Percentiles rank a stretch among this genome's conserved stretches.
phyloP scores from a whole-genome alignment of 805 yeast genomes.

The Kluyveromyces nonfermentans region DNA sequence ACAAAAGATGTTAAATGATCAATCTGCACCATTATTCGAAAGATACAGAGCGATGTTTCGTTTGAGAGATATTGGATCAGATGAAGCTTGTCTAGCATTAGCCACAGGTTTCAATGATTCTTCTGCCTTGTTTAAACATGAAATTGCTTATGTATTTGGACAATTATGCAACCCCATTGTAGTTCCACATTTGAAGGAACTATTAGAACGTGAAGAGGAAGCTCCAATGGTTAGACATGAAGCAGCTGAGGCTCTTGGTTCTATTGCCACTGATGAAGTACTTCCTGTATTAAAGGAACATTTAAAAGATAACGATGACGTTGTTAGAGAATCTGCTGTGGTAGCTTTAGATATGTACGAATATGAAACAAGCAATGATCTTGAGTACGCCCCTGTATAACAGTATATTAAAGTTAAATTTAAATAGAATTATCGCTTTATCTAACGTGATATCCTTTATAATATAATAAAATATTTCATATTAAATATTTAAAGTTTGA shows the following conservation, averaged over 20 bases:
- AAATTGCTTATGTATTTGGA: constrained; percentile 96
- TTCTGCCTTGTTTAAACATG: constrained; percentile 93
- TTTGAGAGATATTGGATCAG: constrained; percentile 86
- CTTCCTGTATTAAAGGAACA: constrained; percentile 76
- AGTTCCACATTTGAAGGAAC: constrained; percentile 78
- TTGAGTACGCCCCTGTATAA: constrained; percentile 51
- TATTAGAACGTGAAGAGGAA: constrained; percentile 65
- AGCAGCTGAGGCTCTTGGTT: constrained; percentile 97
- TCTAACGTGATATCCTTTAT: no score
- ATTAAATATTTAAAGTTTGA: no score
- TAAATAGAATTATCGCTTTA: no score
- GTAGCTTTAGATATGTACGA: constrained; percentile 98
- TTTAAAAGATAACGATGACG: constrained; percentile 72
- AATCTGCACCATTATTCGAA: constrained; percentile 70
- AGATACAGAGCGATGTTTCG: constrained; percentile 98
- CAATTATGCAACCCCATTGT: constrained; percentile 91
- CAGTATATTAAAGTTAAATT: no score
- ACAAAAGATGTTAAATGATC: constrained; percentile 63
- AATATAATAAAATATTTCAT: no score
- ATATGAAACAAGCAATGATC: constrained; percentile 75
- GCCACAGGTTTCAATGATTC: constrained; percentile 86
- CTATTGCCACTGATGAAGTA: constrained; percentile 93
- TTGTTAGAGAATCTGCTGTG: constrained; percentile 92
- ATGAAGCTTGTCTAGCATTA: constrained; percentile 86
- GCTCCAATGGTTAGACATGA: constrained; percentile 99